Evolutionary conservation across 2,329 filamentous ascomycete genomes (phyloP).

Genomic region (Penicillium sp.): DNA sequence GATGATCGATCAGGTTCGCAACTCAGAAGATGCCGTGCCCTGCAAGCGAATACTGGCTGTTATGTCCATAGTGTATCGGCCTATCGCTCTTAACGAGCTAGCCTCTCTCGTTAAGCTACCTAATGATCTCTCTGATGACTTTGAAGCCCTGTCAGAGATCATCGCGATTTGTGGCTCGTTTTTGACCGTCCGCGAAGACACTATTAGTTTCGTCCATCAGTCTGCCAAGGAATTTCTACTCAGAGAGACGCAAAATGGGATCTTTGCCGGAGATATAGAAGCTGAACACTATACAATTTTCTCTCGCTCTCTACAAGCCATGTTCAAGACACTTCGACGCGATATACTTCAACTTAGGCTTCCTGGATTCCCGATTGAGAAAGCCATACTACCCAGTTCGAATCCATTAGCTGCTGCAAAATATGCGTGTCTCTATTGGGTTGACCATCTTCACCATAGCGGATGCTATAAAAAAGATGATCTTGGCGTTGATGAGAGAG

Average conservation of each 20-base stretch:
- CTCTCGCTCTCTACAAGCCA: not conserved
- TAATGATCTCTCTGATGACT: not conserved
- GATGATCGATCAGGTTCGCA: not conserved
- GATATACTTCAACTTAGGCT: not conserved
- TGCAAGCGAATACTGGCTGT: constrained; percentile 2
- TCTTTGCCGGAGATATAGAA: constrained; percentile 15
- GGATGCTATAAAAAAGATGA: not conserved
- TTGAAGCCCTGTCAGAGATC: constrained; percentile 7
- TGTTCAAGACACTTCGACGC: too few relatives aligned
- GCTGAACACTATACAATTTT: not conserved
- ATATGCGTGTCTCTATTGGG: constrained; percentile 43
- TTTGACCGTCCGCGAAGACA: constrained; percentile 17
- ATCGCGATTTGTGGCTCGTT: constrained; percentile 29
- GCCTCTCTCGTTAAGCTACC: not conserved
- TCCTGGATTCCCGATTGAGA: not conserved
- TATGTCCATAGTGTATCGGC: not conserved
- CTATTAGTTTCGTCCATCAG: constrained; percentile 29
- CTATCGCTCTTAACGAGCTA: constrained; percentile 1
- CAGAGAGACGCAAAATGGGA: not conserved
- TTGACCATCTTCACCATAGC: constrained; percentile 38
- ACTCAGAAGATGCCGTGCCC: constrained; percentile 1
- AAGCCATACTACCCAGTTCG: constrained; percentile 10
- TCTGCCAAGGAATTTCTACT: constrained; percentile 30
- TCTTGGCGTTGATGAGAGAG: constrained; percentile 12
- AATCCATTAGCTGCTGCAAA: constrained; percentile 30